A percentile compares a stretch with the other conserved stretches of the same genome.
These are phyloP conservation scores for Lepidium aucheri DNA, from an alignment of 345 rosid species.

Conservation along the genomic window DNA sequence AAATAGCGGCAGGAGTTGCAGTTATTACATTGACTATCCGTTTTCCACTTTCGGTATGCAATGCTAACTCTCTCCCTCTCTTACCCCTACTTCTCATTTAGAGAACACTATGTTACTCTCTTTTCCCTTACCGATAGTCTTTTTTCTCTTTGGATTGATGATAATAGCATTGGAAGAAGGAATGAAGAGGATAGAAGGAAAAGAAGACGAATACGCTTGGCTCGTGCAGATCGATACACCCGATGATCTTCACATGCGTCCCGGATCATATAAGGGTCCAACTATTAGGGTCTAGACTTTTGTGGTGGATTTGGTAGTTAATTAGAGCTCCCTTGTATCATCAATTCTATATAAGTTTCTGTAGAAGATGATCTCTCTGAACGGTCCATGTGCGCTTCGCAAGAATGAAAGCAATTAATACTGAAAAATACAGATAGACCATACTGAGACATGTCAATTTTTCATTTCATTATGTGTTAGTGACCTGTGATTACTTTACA, in stretches of 20 bases:
- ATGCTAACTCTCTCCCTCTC: conserved; percentile 17
- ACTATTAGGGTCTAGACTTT: conserved; percentile 34
- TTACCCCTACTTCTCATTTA: background rate
- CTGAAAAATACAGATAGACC: background rate
- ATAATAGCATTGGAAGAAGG: conserved; percentile 33
- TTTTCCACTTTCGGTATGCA: conserved; percentile 57
- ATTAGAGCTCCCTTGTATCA: conserved; percentile 18
- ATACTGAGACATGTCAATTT: background rate
- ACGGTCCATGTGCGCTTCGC: background rate
- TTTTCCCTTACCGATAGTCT: background rate
- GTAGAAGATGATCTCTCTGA: background rate
- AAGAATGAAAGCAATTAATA: background rate
- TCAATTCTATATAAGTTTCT: conserved; percentile 3
- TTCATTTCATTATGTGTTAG: background rate
- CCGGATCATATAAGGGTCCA: conserved; percentile 63
- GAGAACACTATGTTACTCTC: background rate
- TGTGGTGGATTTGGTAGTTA: background rate
- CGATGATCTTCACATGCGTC: conserved; percentile 71
- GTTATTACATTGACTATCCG: conserved; percentile 79
- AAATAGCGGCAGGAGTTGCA: conserved; percentile 65
- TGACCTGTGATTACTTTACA: background rate
- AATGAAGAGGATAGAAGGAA: conserved; percentile 33
- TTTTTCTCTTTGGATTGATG: background rate
- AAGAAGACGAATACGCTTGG: conserved; percentile 73
- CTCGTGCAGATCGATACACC: conserved; percentile 74